These are phyloP conservation scores for Drosera spatulata DNA, from an alignment of 179 eudicot species.

Conservation along the genomic window DNA sequence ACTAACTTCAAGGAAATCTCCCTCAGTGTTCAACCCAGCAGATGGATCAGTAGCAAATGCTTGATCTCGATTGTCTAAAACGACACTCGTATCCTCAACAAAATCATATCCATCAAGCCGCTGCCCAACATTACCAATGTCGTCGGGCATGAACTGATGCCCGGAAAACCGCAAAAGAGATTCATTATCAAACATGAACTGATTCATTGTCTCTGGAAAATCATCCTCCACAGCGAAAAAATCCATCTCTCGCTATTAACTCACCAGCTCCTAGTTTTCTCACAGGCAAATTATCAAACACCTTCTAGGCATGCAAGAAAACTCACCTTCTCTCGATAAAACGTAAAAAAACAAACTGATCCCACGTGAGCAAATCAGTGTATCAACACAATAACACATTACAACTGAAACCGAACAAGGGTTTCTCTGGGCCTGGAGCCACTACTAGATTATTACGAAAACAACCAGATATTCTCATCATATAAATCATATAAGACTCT, in stretches of 20 bases:
- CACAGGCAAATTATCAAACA: background rate
- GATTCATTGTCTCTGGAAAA: slow-evolving; percentile 7
- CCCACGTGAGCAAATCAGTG: background rate
- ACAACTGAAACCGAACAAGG: background rate
- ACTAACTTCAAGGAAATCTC: slow-evolving; percentile 17
- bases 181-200: slow-evolving; percentile 8
- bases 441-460: no score
- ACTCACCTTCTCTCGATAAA: background rate
- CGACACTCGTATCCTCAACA: background rate
- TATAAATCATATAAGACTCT: no score
- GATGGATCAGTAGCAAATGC: slow-evolving; percentile 1
- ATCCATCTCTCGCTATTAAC: background rate
- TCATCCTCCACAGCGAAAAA: background rate
- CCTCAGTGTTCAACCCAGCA: slow-evolving; percentile 1
- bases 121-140: background rate
- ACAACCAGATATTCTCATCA: no score
- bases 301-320: background rate
- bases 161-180: slow-evolving; percentile 1
- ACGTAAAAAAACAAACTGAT: background rate
- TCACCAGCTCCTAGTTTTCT: background rate
- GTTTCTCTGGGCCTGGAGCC: no score
- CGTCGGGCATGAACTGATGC: slow-evolving; percentile 6
- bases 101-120: slow-evolving; percentile 2
- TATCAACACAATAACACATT: background rate
- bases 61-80: background rate